Conservation (phyloP, 768 basidiomycete genomes). For the Russula compacta region DNA sequence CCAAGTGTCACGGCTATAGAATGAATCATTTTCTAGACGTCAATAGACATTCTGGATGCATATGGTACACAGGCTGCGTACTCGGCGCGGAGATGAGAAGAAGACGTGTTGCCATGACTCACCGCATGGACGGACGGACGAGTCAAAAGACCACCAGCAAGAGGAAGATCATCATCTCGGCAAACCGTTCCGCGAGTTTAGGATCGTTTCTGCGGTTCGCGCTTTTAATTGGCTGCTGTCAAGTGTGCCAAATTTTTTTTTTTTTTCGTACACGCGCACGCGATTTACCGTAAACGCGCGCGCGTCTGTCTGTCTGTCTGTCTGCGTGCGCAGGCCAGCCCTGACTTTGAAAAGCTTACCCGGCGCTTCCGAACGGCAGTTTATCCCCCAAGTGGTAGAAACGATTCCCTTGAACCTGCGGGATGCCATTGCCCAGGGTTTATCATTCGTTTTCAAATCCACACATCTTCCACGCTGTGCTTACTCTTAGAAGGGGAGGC, state of each 20-base stretch:
- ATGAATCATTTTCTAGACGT: not conserved
- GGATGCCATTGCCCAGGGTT: constrained; percentile 5
- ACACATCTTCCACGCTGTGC: not conserved
- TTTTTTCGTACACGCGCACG: not conserved
- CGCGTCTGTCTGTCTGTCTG: not conserved
- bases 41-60: not conserved
- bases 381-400: constrained; percentile 11
- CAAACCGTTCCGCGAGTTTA: not conserved
- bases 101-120: constrained; percentile 10
- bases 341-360: not conserved
- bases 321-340: no score
- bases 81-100: not conserved
- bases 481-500: no score
- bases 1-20: not conserved
- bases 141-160: not conserved
- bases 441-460: not conserved
- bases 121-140: not conserved
- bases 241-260: not conserved
- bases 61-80: not conserved
- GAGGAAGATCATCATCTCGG: not conserved
- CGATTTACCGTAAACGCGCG: not conserved
- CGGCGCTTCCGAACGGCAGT: constrained; percentile 1
- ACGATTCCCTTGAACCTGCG: not conserved
- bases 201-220: constrained; percentile 3
- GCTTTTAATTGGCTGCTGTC: not conserved